Conservation (phyloP, 2,329 filamentous ascomycete genomes). For the Magnaporthales sp. region DNA sequence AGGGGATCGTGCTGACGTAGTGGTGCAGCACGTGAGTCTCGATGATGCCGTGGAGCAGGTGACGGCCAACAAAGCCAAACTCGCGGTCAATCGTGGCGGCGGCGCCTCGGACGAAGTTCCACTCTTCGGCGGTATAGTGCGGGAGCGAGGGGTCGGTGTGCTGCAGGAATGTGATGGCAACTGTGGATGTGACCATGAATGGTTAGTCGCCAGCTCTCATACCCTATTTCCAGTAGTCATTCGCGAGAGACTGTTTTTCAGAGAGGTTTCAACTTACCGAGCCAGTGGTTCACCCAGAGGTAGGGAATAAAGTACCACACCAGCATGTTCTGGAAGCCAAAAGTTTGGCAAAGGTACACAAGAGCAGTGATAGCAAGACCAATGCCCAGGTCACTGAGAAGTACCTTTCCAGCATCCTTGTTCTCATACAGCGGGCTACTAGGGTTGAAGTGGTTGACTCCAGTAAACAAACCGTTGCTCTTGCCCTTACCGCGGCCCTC, state of each 20-base stretch:
- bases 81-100: conserved; percentile 94
- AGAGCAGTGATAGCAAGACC: conserved; percentile 53
- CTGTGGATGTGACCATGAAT: conserved; percentile 31
- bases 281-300: conserved; percentile 98
- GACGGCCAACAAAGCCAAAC: conserved; percentile 87
- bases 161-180: conserved; percentile 93
- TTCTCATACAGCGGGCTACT: conserved; percentile 83
- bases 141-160: conserved; percentile 91
- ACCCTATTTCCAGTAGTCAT: neutral
- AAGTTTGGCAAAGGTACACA: conserved; percentile 63
- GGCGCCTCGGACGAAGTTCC: conserved; percentile 88
- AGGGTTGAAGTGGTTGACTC: conserved; percentile 94
- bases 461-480: conserved; percentile 67
- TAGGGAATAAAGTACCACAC: conserved; percentile 97
- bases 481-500: conserved; percentile 94
- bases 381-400: conserved; percentile 79
- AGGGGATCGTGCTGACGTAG: conserved; percentile 85
- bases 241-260: neutral
- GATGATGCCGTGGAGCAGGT: conserved; percentile 86
- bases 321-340: conserved; percentile 76
- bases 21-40: conserved; percentile 97
- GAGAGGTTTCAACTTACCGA: conserved; percentile 56
- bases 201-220: neutral
- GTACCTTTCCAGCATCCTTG: conserved; percentile 80
- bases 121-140: conserved; percentile 76